phyloP scores from a whole-genome alignment of 2,329 filamentous ascomycete species.

The Ophiocordyceps australis region DNA sequence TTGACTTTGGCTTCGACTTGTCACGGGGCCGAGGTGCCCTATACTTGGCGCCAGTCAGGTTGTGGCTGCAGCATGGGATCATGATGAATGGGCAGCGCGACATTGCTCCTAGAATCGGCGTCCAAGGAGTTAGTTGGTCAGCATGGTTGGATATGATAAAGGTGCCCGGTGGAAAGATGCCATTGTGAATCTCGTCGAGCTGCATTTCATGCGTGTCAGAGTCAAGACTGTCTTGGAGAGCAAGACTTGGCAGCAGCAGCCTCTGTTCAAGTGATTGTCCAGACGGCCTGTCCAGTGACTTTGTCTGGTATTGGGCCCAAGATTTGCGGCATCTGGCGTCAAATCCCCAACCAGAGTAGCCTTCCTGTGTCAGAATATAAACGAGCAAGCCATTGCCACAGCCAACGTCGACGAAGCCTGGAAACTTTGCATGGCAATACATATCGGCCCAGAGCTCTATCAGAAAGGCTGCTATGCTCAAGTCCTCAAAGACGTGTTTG shows the following conservation, averaged over 20 bases:
- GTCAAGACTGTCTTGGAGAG: constrained; percentile 8
- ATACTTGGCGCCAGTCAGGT: constrained; percentile 57
- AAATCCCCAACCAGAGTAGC: constrained; percentile 76
- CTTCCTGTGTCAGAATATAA: constrained; percentile 63
- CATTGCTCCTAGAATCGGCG: constrained; percentile 65
- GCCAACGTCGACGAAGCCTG: constrained; percentile 88
- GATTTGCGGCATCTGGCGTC: constrained; percentile 76
- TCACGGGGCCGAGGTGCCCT: constrained; percentile 43
- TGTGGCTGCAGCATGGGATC: constrained; percentile 90
- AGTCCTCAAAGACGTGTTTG: constrained; percentile 92
- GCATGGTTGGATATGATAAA: constrained; percentile 97
- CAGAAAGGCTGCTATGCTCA: constrained; percentile 79
- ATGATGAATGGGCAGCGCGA: constrained; percentile 70
- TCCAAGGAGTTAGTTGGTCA: constrained; percentile 93
- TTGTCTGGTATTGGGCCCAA: constrained; percentile 52
- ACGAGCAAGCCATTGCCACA: constrained; percentile 90
- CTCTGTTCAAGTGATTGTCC: constrained; percentile 21
- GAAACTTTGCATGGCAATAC: constrained; percentile 47
- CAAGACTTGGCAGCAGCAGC: constrained; percentile 28
- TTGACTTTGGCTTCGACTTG: constrained; percentile 37
- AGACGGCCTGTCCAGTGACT: constrained; percentile 8
- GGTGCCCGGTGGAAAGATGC: constrained; percentile 52
- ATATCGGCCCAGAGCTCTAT: constrained; percentile 82
- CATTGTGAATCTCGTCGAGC: constrained; percentile 25
- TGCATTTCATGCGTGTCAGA: too few species aligned